Base-by-base conservation (phyloP, 345 rosid genomes). In the Rubroshorea leprosula region DNA sequence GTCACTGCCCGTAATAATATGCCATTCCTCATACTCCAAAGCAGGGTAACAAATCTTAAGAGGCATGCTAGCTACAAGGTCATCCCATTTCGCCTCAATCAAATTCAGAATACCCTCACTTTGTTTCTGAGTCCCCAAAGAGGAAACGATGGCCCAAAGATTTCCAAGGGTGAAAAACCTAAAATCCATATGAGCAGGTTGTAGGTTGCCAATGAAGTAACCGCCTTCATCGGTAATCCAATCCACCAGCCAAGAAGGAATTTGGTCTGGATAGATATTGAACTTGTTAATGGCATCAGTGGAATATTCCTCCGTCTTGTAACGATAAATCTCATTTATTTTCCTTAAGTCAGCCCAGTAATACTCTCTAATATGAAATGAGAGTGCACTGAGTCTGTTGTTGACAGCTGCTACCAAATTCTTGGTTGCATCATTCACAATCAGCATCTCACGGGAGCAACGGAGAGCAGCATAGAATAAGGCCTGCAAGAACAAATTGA, bases 101-200 rank as follows among this genome's bases (percentile, higher is more conserved):
- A 93, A 66, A 31, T 81, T 72, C 74, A 93, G 68, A 72, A 93
- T 82, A 27, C 86, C 94, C 76, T 83, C 80, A 4, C 84, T 89
- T 70, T 89, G 96, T 56, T 80, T 77, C 46, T 53, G 59, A 45
- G 83, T 89, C 23, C 96, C 90, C 62, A 93, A 60, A 51, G 96
- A 82, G 18, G 96, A 85, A 17, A 82, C 74, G 51, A 89, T 56
- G 15, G 94, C 63, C 99, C 99, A 89, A 39, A 93, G 76, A 63
- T 93, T 93, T 66, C 99, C 99, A 5, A 93, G 91, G 1, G 90
- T 87, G 80, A 93, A 93, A 75, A 93, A 93, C 66, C 99, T 79
- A 58, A 93, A 93, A 73, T 93, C 99, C 99, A 93, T 89, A 68
- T 89, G 99, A 51, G 94, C 99, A 16, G 99, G 96, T 67, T 93